Conservation (phyloP, 306 rosid genomes). For the Castanea mollissima region DNA sequence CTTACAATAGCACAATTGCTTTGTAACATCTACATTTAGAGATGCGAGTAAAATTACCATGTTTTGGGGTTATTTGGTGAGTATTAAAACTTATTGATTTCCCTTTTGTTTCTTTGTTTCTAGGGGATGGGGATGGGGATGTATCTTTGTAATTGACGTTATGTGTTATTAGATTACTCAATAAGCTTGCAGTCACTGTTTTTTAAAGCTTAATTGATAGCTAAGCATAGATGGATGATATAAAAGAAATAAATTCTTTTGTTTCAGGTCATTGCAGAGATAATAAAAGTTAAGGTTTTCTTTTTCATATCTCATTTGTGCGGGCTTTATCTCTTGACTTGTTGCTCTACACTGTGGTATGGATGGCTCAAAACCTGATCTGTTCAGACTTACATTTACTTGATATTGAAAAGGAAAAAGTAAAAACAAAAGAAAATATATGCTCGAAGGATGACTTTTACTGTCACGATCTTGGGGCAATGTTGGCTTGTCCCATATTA, state of each 20-base stretch:
- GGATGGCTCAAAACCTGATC: background rate
- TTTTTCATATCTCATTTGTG: background rate
- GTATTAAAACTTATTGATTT: background rate
- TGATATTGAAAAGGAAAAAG: background rate
- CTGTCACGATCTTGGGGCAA: background rate
- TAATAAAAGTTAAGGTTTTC: background rate
- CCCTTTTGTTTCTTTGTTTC: background rate
- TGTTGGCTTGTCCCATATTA: background rate
- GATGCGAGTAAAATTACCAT: constrained; percentile 5
- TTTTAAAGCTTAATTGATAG: background rate
- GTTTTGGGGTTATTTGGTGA: constrained; percentile 1
- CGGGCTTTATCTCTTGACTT: background rate
- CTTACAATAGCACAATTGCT: background rate
- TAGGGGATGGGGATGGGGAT: background rate
- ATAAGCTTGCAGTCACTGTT: background rate
- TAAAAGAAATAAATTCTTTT: background rate
- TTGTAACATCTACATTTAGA: constrained; percentile 1
- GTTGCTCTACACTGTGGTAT: background rate
- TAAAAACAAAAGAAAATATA: background rate
- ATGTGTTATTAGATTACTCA: background rate
- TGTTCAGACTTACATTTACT: background rate
- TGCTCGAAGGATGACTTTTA: background rate
- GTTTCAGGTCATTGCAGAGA: background rate
- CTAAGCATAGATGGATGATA: background rate
- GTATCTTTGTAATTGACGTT: background rate